Evolutionary conservation across 495 filamentous ascomycete genomes (phyloP).

Genomic region (Chaetomidium leptoderma): DNA sequence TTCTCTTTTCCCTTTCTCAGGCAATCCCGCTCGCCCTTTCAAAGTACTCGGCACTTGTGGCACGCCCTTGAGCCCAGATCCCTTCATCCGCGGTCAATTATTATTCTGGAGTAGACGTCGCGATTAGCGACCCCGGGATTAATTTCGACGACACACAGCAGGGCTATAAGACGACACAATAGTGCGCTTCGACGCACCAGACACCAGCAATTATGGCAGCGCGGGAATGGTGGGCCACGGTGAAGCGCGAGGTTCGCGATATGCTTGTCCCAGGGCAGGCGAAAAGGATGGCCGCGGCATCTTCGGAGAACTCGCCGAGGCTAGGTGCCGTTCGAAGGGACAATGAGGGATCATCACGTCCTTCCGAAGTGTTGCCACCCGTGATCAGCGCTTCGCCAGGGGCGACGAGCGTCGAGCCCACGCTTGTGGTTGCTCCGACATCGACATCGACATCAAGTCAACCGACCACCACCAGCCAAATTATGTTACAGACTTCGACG

Average conservation of each 20-base stretch:
- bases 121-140: not conserved
- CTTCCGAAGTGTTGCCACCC: not conserved
- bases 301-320: not conserved
- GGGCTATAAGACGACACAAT: not conserved
- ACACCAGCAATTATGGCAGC: conserved; percentile 3
- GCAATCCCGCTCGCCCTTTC: not conserved
- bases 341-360: not conserved
- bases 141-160: not conserved
- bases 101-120: not conserved
- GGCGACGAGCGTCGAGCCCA: no score
- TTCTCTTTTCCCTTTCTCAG: not conserved
- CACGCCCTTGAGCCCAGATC: not conserved
- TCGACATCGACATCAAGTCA: conserved; percentile 21
- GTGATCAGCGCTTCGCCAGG: conserved; percentile 5
- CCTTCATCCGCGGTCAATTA: not conserved
- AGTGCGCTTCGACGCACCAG: not conserved
- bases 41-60: no score
- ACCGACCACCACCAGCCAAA: conserved; percentile 11
- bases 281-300: not conserved
- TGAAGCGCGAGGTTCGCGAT: conserved; percentile 9
- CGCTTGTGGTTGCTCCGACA: not conserved
- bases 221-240: conserved; percentile 6
- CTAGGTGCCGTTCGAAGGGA: not conserved
- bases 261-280: conserved; percentile 5
- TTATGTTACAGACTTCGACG: conserved; percentile 3